These are phyloP conservation scores for Aspergillus niger DNA, from an alignment of 2,329 filamentous ascomycete genomes.

Conservation along the genomic window DNA sequence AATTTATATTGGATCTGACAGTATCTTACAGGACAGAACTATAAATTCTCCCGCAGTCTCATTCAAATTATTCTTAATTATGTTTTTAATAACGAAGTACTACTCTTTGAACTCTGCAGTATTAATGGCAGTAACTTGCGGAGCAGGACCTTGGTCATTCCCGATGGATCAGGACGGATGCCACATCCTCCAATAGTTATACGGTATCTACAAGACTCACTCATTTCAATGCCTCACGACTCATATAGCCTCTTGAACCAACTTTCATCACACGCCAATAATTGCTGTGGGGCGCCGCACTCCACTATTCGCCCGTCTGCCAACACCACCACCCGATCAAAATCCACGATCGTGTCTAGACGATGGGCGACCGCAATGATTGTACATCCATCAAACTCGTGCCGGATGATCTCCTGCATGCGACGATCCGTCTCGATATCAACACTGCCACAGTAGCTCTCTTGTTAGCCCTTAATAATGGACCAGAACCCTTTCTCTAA, in stretches of 20 bases:
- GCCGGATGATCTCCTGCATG: neutral
- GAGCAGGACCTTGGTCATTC: too few relatives aligned
- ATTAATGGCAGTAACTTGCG: too few relatives aligned
- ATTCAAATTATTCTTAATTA: too few relatives aligned
- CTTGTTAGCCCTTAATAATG: neutral
- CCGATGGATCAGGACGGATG: too few relatives aligned
- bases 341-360: neutral
- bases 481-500: neutral
- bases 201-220: too few relatives aligned
- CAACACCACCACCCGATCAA: neutral
- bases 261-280: neutral
- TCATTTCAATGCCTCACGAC: too few relatives aligned
- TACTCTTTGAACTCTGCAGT: too few relatives aligned
- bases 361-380: constrained; percentile 1
- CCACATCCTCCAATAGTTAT: too few relatives aligned
- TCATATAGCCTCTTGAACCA: neutral
- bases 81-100: too few relatives aligned
- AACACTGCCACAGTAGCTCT: neutral
- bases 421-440: neutral
- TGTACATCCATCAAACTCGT: neutral
- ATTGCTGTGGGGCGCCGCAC: neutral
- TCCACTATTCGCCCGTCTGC: neutral
- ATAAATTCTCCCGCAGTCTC: too few relatives aligned
- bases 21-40: too few relatives aligned
- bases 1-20: too few relatives aligned